Base-by-base conservation (phyloP, 768 basidiomycete species). In the Agaricus sinodeliciosus region DNA sequence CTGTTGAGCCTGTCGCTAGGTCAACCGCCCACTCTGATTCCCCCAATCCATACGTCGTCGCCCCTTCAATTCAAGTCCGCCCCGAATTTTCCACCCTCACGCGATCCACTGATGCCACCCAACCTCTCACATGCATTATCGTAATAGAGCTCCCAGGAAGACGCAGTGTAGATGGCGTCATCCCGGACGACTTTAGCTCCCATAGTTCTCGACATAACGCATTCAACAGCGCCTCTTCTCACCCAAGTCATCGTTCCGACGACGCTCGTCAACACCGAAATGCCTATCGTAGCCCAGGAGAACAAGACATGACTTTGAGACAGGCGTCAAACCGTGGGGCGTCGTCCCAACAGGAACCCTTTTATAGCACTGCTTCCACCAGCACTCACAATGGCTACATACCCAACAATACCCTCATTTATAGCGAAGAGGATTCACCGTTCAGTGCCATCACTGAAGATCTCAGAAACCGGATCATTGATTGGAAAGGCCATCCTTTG, bases 401-500 rank as follows among this genome's bases (percentile, higher is more conserved):
- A 60, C 63, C 62, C 22, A 58, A 54, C 58, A 63, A 58, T 57
- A 62, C 62, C 27, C 63, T 74, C 62, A 65, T 74, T 49, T 70
- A 71, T 40, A 71, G 74, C 11, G 82, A 83, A 39, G 82, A 86
- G 58, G 81, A 87, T 37, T 85, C 85, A 19, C 85, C 90, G 3
- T 94, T 97, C 69, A 76, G 68, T 22, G 78, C 82, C 36, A 90
- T 96, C 64, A 88, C 93, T 2, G 87, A 90, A 52, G 95, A 98
- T 66, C 79, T 99, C 36, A 78, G 86, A 58, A 84, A 82, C 63
- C 84, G 96, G 36, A 93, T 98, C 60, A 86, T 89, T 51, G 94
- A 96, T 70, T 97, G 94, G 90, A 95, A 95, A 65, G 92, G 91
- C 0, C 94, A 94, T 62, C 88, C 90, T 2, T 76, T 91, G n/a